Percentiles rank a stretch among this genome's conserved stretches.
These are phyloP conservation scores for Scheffersomyces segobiensis DNA, from an alignment of 1,139 yeast species.

Conservation along the genomic window DNA sequence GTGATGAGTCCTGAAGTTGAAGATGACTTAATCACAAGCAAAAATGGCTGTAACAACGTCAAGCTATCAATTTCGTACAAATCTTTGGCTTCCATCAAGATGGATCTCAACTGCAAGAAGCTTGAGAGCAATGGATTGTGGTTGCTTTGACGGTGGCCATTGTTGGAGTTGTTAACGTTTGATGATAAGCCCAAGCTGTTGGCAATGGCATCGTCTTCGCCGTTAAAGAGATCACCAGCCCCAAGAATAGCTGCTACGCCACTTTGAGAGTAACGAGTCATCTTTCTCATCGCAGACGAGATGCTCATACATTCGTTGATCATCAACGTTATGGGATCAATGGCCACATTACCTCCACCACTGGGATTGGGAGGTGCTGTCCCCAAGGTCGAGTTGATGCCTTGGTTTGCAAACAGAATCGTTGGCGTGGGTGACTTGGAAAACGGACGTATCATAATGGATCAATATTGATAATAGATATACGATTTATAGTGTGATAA, in stretches of 20 bases:
- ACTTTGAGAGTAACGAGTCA: conserved; percentile 75
- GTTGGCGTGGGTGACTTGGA: conserved; percentile 9
- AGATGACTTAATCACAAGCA: conserved; percentile 82
- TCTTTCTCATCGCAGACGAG: conserved; percentile 89
- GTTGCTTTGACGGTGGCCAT: conserved; percentile 19
- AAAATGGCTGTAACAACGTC: conserved; percentile 81
- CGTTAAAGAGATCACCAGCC: conserved; percentile 46
- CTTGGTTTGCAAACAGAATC: background rate
- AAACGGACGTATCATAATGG: conserved; percentile 6
- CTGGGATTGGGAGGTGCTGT: background rate
- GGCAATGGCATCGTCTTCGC: conserved; percentile 14
- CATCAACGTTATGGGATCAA: conserved; percentile 82
- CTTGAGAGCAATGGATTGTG: conserved; percentile 75
- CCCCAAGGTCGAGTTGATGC: background rate
- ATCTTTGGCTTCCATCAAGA: conserved; percentile 57
- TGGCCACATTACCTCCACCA: conserved; percentile 26
- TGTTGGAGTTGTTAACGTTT: conserved; percentile 15
- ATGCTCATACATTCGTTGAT: conserved; percentile 86
- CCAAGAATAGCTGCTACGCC: conserved; percentile 90
- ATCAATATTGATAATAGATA: background rate
- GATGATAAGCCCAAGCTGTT: conserved; percentile 25
- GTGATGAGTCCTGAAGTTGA: conserved; percentile 87
- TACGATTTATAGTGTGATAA: background rate
- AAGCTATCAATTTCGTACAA: conserved; percentile 65
- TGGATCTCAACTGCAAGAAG: conserved; percentile 74